Conservation (phyloP, 768 basidiomycete species). For the Xerocomellus amylosporus region DNA sequence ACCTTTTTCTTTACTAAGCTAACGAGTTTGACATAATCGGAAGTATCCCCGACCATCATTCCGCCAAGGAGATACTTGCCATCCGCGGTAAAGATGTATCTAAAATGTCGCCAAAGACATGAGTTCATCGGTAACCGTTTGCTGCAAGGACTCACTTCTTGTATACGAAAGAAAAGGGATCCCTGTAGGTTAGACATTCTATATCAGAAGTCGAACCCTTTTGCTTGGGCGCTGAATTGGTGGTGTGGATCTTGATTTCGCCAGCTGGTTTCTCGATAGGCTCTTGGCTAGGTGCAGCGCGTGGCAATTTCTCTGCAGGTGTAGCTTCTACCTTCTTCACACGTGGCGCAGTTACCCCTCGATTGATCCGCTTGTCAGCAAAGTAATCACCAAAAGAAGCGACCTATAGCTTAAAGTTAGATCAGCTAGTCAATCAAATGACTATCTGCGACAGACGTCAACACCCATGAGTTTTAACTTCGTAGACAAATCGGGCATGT, state of each 20-base stretch:
- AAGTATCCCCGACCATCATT: conserved; percentile 77
- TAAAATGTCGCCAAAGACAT: conserved; percentile 4
- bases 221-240: not conserved
- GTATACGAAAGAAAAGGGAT: conserved; percentile 69
- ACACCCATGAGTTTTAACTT: conserved; percentile 61
- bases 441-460: conserved; percentile 37
- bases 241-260: conserved; percentile 24
- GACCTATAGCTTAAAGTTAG: conserved; percentile 33
- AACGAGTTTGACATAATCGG: conserved; percentile 68
- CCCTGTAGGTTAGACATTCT: conserved; percentile 61
- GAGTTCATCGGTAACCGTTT: not conserved
- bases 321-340: not conserved
- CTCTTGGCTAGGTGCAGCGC: not conserved
- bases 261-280: not conserved
- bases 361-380: conserved; percentile 45
- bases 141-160: conserved; percentile 46
- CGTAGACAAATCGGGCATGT: conserved; percentile 64
- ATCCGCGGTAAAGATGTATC: conserved; percentile 67
- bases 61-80: conserved; percentile 72
- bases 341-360: not conserved
- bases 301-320: not conserved
- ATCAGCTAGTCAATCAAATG: not conserved
- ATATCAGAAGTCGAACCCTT: not conserved
- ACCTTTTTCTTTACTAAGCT: conserved; percentile 67
- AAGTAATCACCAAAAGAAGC: conserved; percentile 76